Percentiles rank a stretch among this genome's conserved stretches.
These are phyloP conservation scores for Austroboletus novae-zelandiae DNA, from an alignment of 1,284 basidiomycete genomes.

Conservation along the genomic window DNA sequence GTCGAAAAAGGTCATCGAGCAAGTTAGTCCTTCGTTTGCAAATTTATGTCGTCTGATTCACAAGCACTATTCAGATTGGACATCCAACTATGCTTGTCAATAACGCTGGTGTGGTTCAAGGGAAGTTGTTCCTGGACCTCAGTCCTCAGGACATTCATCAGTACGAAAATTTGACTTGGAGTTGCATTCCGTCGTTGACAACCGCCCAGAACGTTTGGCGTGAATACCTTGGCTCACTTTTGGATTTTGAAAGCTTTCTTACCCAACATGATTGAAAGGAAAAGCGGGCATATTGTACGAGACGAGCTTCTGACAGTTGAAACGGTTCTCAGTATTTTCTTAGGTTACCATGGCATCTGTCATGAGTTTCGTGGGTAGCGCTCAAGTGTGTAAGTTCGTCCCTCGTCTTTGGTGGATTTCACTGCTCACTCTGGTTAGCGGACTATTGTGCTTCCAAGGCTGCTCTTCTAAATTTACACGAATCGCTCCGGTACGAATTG, in stretches of 20 bases:
- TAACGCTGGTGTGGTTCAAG: constrained; percentile 95
- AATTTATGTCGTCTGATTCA: background rate
- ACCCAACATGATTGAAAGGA: constrained; percentile 80
- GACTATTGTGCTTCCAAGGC: constrained; percentile 91
- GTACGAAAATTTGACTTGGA: constrained; percentile 45
- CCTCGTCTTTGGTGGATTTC: background rate
- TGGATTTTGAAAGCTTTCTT: constrained; percentile 92
- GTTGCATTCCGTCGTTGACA: background rate
- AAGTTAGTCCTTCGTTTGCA: constrained; percentile 44
- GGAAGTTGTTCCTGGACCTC: constrained; percentile 82
- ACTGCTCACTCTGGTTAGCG: constrained; percentile 44
- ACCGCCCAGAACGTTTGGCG: constrained; percentile 73
- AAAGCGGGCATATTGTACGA: constrained; percentile 81
- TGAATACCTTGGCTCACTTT: constrained; percentile 88
- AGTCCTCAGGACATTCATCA: constrained; percentile 73
- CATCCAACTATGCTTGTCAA: constrained; percentile 90
- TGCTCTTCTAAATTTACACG: constrained; percentile 72
- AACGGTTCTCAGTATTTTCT: constrained; percentile 4
- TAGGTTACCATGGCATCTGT: constrained; percentile 83
- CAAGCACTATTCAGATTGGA: constrained; percentile 58
- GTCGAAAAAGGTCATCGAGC: constrained; percentile 68
- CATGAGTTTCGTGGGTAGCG: constrained; percentile 71
- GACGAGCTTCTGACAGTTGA: background rate
- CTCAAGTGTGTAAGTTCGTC: constrained; percentile 70
- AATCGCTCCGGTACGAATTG: constrained; percentile 81